Base-by-base conservation (phyloP, 257 asterid genomes). In the Salvia miltiorrhiza region DNA sequence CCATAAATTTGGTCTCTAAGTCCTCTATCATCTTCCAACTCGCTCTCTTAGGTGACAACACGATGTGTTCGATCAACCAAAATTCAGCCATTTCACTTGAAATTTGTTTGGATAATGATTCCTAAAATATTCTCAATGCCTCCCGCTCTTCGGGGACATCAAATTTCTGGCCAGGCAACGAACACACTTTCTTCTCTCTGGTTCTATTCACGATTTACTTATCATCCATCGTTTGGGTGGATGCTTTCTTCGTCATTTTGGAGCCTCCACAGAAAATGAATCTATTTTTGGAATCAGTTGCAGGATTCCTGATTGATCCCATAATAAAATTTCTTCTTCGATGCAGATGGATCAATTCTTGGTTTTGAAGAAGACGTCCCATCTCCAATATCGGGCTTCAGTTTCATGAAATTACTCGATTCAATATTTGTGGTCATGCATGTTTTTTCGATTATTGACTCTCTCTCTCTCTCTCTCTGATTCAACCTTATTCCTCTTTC, bases 61-160 rank as follows among this genome's bases (percentile, higher is more conserved):
- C n/a, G n/a, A n/a, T n/a, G n/a, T n/a, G n/a, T n/a, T n/a, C n/a
- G n/a, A n/a, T n/a, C n/a, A n/a, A 92, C 98, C 98, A 92, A 72
- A 90, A 85, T 55, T 90, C 97, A 4, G 97, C 97, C 98, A 92
- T 92, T 82, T 92, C 97, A 74, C 98, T 92, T 9, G 93, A 86
- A 83, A 75, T 24, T 90, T n/a, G n/a, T n/a, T n/a, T n/a, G n/a
- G n/a, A n/a, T n/a, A n/a, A n/a, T n/a, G n/a, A n/a, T n/a, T n/a
- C n/a, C n/a, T n/a, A n/a, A n/a, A n/a, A n/a, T n/a, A n/a, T n/a
- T n/a, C n/a, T n/a, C n/a, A n/a, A n/a, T n/a, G n/a, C n/a, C n/a
- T n/a, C n/a, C n/a, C n/a, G n/a, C n/a, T n/a, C n/a, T n/a, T n/a
- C n/a, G n/a, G n/a, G n/a, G n/a, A n/a, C n/a, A n/a, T n/a, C n/a